Evolutionary conservation across 345 rosid genomes (phyloP), one percentile per base, ranked within the genome.

Genomic region (Syzygium oleosum): DNA sequence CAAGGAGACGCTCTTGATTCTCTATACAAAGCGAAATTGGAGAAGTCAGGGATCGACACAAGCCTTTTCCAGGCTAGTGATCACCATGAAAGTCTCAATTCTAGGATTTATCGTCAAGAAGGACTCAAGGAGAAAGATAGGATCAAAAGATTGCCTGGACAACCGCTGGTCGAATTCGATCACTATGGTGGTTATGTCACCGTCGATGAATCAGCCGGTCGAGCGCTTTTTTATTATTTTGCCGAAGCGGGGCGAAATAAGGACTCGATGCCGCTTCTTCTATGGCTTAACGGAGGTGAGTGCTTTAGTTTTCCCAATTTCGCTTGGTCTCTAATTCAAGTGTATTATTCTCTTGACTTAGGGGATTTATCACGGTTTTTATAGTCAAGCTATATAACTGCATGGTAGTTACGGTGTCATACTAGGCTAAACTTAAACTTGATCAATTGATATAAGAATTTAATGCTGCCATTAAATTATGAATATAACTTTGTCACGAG

Each of bases 41-140:
- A 52, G 52, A 87, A 87, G 85, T 88, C 91, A 5, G 91, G 89
- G 8, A 68, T 89, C 2, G 91, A 92, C 31, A 85, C 21, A 1
- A 84, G 86, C 29, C 89, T 3, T 58, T 92, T 92, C 63, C 52
- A 46, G 25, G 77, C 77, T 16, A 77, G 46, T 86, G 58, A 87
- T 3, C 52, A 73, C 52, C 79, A 86, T 2, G 89, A 63, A 68
- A 49, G 12, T 52, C 10, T 84, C 53, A 17, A 17, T 53, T 17
- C 83, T 7, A 77, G 29, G 21, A 29, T 91, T 52, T 52, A 89
- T 84, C 4, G 12, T 17, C 91, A 92, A 17, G 89, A 86, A 43
- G 94, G 92, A 38, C 12, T 87, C 58, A 95, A 94, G 68, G 95
- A 95, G 85, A 89, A 85, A 7, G 98, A 95, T 49, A 89, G 14